Evolutionary conservation across 805 yeast species (phyloP).

Genomic region (Metschnikowia sp.): DNA sequence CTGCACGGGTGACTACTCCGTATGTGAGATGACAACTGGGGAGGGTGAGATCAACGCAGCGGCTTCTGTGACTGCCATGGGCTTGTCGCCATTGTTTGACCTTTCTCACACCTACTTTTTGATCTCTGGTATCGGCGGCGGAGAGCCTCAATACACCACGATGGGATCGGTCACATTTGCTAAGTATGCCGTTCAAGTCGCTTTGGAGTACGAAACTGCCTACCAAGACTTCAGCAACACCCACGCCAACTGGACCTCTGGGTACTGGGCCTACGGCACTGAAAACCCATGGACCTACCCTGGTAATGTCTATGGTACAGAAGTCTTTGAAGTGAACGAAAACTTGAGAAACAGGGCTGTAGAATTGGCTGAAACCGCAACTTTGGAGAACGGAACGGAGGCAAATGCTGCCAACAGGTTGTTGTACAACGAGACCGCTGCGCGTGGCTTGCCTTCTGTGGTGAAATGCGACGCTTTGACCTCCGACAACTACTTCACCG

Average conservation of each 20-base stretch:
- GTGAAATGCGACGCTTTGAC: constrained; percentile 59
- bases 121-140: constrained; percentile 66
- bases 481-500: constrained; percentile 59
- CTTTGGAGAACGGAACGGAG: constrained; percentile 44
- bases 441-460: constrained; percentile 44
- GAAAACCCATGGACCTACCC: constrained; percentile 50
- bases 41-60: constrained; percentile 72
- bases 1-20: constrained; percentile 49
- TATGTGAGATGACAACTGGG: constrained; percentile 66
- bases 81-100: constrained; percentile 53
- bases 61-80: constrained; percentile 50
- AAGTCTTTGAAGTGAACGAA: constrained; percentile 60
- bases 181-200: constrained; percentile 59
- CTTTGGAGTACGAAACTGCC: constrained; percentile 56
- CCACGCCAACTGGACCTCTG: constrained; percentile 53
- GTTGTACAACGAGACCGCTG: constrained; percentile 49
- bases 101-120: constrained; percentile 58
- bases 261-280: constrained; percentile 57
- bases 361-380: constrained; percentile 45
- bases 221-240: constrained; percentile 31
- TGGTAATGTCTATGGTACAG: constrained; percentile 56
- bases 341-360: constrained; percentile 57
- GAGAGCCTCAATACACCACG: constrained; percentile 53
- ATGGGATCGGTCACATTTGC: constrained; percentile 61
- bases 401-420: constrained; percentile 45